Base-by-base conservation (phyloP, 129 eudicot genomes). In the carrot (Daucus carota) region DNA sequence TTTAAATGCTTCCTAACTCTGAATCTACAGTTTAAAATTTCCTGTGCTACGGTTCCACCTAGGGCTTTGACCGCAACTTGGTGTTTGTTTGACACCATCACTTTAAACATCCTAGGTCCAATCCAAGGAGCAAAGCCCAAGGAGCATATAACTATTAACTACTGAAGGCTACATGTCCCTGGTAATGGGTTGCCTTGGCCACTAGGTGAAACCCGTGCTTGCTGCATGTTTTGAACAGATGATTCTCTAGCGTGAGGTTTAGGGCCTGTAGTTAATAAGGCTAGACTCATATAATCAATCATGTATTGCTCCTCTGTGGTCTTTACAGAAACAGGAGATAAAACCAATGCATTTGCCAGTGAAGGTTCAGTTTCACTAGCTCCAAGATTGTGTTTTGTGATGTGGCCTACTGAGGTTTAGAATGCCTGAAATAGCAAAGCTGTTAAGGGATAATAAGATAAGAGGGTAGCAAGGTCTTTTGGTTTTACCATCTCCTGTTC, bases 111-210 rank as follows among this genome's bases (percentile, higher is more conserved):
- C n/a, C n/a, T n/a, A n/a, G n/a, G n/a, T n/a, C n/a, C n/a, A n/a
- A n/a, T n/a, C n/a, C n/a, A n/a, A n/a, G 84, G 1, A 93, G 80
- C 75, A 85, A 89, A 32, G 98, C 97, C 97, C 98, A 93, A 13
- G 98, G 96, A 50, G 89, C 97, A 38, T n/a, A 89, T 85, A 29
- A n/a, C n/a, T n/a, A n/a, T n/a, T 93, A 90, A 69, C 75, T 89
- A 81, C 79, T 84, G 73, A 75, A 84, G 70, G 80, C 76, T 38
- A 72, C 69, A 33, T 80, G 83, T 46, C 50, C 75, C 62, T 78
- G 88, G 77, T 73, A 22, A 65, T 57, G 77, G 79, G 52, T 45
- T 22, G 11, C 72, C 83, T 57, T 63, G 77, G 33, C 77, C 45
- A 50, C 16, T 66, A 41, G 75, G 79, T 3, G 88, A 50, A 77